phyloP scores from a whole-genome alignment of 192 early-diverging fungal species.

The Rhizoclosmatium globosum region DNA sequence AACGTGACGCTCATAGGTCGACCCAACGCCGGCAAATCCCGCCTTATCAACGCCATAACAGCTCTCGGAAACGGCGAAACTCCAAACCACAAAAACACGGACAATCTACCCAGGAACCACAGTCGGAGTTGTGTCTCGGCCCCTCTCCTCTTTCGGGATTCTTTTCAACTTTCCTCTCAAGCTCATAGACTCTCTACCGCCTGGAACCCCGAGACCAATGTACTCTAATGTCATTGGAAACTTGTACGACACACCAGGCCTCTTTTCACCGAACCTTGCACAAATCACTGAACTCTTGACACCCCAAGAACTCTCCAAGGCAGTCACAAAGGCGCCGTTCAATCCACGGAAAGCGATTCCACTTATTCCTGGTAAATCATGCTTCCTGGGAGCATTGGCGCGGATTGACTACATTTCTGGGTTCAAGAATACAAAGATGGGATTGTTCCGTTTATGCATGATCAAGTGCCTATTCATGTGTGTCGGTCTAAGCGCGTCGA shows the following conservation, averaged over 20 bases:
- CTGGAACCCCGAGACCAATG: background rate
- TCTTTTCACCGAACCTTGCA: conserved; percentile 18
- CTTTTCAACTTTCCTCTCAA: background rate
- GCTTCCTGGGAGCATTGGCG: background rate
- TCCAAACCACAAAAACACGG: background rate
- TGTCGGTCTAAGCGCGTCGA: conserved; percentile 17
- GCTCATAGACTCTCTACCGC: background rate
- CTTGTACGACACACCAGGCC: conserved; percentile 24
- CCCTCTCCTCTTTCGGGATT: conserved; percentile 7
- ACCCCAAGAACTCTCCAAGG: background rate
- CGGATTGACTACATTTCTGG: conserved; percentile 11
- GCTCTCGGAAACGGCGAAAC: conserved; percentile 7
- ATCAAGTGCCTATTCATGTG: conserved; percentile 10
- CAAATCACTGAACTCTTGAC: conserved; percentile 6
- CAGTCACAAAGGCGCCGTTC: background rate
- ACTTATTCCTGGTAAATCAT: background rate
- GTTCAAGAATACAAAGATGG: background rate
- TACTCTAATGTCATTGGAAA: background rate
- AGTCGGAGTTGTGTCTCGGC: background rate
- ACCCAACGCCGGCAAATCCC: conserved; percentile 28
- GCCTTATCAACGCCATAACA: conserved; percentile 4
- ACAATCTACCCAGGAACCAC: conserved; percentile 23
- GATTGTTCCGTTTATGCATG: background rate
- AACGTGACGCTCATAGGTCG: conserved; percentile 22
- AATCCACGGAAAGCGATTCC: background rate